These are phyloP conservation scores for Sporothrix mexicana DNA, from an alignment of 2,329 filamentous ascomycete species.

Conservation along the genomic window DNA sequence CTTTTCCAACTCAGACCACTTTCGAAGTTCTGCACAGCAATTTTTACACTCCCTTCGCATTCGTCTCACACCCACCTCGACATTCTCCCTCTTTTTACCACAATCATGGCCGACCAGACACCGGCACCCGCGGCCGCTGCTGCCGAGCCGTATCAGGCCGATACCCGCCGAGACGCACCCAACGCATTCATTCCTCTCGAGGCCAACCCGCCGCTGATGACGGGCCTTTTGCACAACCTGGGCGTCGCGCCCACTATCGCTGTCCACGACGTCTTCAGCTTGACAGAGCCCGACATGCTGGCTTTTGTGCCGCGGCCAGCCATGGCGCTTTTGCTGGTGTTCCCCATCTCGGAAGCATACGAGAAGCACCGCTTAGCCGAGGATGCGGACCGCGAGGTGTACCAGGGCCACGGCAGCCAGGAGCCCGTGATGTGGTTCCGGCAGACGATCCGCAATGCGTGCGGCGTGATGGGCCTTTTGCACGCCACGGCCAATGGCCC, in stretches of 20 bases:
- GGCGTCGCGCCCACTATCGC: constrained; percentile 78
- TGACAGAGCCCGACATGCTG: constrained; percentile 83
- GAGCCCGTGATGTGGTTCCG: constrained; percentile 93
- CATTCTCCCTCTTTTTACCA: background rate
- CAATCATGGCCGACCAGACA: constrained; percentile 23
- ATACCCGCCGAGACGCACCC: constrained; percentile 24
- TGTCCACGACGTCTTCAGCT: constrained; percentile 90
- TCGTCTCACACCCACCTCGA: background rate
- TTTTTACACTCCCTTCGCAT: background rate
- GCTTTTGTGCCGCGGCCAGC: constrained; percentile 87
- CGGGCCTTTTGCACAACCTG: constrained; percentile 77
- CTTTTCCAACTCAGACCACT: too few species aligned
- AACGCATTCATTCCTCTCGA: constrained; percentile 65
- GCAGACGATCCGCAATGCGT: constrained; percentile 93
- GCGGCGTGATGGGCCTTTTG: constrained; percentile 85
- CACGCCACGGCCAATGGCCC: constrained; percentile 82
- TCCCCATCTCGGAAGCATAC: constrained; percentile 81
- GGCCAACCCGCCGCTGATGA: constrained; percentile 89
- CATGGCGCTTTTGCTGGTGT: constrained; percentile 87
- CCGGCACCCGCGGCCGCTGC: background rate
- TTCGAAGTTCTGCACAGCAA: too few species aligned
- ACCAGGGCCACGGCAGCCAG: constrained; percentile 67
- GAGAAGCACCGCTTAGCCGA: constrained; percentile 76
- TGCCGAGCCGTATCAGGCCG: constrained; percentile 25
- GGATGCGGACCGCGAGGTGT: constrained; percentile 68